Conservation (phyloP, 2,329 filamentous ascomycete genomes). For the Talaromyces sp. region DNA sequence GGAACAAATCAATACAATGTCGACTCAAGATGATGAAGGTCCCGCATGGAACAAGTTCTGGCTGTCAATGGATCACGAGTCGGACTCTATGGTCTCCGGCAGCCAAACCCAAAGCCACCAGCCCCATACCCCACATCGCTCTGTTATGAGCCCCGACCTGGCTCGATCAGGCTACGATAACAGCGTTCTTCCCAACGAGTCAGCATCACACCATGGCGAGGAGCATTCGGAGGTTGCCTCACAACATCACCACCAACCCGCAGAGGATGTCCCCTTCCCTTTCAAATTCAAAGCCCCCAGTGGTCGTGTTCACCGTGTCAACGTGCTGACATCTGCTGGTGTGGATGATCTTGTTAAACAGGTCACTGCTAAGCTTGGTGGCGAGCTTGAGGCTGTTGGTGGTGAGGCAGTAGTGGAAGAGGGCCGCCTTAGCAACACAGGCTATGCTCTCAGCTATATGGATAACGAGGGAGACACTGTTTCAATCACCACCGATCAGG, state of each 20-base stretch:
- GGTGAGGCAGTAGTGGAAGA: conserved; percentile 78
- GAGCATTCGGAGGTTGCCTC: conserved; percentile 73
- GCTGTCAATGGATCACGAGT: conserved; percentile 92
- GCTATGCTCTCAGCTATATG: conserved; percentile 91
- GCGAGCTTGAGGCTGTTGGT: conserved; percentile 80
- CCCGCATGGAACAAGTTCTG: conserved; percentile 99
- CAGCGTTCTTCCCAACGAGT: conserved; percentile 89
- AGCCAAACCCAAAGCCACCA: conserved; percentile 78
- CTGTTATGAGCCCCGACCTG: conserved; percentile 77
- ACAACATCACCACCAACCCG: conserved; percentile 50
- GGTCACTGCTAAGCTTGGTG: conserved; percentile 81
- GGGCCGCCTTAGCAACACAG: conserved; percentile 72
- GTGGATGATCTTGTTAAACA: conserved; percentile 75
- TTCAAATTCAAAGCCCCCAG: conserved; percentile 99
- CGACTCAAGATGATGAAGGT: conserved; percentile 82
- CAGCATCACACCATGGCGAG: conserved; percentile 85
- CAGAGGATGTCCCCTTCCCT: conserved; percentile 77
- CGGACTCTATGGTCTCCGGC: conserved; percentile 94
- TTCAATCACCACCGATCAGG: conserved; percentile 93
- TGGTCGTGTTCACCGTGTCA: conserved; percentile 88
- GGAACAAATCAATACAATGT: conserved; percentile 95
- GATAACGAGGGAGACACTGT: conserved; percentile 97
- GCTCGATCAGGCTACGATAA: conserved; percentile 62
- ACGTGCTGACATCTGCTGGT: conserved; percentile 78
- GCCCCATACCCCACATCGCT: conserved; percentile 68